Conservation (phyloP, 1,284 basidiomycete genomes). For the Trichosporon coremiiforme region DNA sequence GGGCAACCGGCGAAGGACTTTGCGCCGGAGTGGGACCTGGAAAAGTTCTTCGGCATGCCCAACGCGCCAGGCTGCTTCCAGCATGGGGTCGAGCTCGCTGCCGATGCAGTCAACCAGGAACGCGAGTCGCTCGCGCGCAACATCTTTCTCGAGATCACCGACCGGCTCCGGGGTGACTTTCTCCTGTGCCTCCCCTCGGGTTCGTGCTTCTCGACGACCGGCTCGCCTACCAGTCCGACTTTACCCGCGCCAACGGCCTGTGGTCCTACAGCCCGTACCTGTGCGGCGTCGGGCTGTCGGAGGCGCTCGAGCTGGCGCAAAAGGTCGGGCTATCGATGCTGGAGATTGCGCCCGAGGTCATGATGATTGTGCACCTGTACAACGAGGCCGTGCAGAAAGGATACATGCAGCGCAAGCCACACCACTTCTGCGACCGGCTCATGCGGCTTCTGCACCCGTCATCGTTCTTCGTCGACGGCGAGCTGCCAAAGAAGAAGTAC, state of each 20-base stretch:
- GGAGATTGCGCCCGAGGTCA: neutral
- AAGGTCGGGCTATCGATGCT: neutral
- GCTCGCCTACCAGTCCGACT: neutral
- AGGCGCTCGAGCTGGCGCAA: conserved; percentile 1
- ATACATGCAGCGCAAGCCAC: neutral
- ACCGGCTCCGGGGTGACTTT: neutral
- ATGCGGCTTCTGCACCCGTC: neutral
- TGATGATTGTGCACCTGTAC: conserved; percentile 8
- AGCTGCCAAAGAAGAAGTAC: neutral
- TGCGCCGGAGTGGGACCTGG: neutral
- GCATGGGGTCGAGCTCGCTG: neutral
- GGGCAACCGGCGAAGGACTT: neutral
- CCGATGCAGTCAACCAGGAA: neutral
- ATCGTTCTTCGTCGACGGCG: conserved; percentile 5
- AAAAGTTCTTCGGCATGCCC: conserved; percentile 1
- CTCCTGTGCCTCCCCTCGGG: neutral
- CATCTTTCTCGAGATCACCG: neutral
- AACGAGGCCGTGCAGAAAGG: conserved; percentile 4
- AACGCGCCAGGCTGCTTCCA: neutral
- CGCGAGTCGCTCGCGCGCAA: neutral
- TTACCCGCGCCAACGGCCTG: conserved; percentile 3
- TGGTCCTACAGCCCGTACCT: conserved; percentile 15
- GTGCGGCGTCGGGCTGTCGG: conserved; percentile 14
- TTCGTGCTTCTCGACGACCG: neutral
- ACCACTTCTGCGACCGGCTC: neutral